Evolutionary conservation across 768 basidiomycete species (phyloP).

Genomic region (Dendrothele bispora): DNA sequence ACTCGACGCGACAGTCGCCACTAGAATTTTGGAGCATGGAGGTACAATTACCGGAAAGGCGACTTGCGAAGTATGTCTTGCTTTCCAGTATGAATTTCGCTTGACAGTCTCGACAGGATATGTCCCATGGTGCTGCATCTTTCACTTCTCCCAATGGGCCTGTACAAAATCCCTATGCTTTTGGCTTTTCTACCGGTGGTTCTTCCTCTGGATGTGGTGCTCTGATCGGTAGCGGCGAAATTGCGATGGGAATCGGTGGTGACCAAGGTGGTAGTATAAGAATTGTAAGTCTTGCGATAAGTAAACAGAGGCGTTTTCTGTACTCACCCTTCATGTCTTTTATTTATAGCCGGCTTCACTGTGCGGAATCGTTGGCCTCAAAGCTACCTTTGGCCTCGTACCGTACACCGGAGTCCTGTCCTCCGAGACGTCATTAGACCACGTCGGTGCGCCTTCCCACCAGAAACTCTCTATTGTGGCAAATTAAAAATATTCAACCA

Average conservation of each 20-base stretch:
- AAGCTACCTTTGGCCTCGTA: conserved; percentile 13
- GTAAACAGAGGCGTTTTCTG: neutral
- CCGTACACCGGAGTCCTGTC: conserved; percentile 15
- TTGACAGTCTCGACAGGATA: conserved; percentile 13
- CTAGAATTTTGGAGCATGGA: conserved; percentile 41
- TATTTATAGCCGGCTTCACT: conserved; percentile 9
- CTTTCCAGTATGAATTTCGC: neutral
- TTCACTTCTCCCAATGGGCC: conserved; percentile 37
- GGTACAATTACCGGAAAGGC: conserved; percentile 38
- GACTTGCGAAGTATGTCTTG: conserved; percentile 31
- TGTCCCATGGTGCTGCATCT: conserved; percentile 36
- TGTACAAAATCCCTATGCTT: conserved; percentile 42
- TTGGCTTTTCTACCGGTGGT: conserved; percentile 41
- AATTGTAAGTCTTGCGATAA: conserved; percentile 12
- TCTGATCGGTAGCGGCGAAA: conserved; percentile 36
- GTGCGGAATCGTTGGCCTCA: conserved; percentile 13
- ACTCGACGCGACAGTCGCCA: conserved; percentile 44
- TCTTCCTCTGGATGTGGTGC: conserved; percentile 44
- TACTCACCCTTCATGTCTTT: neutral
- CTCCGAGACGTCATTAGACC: neutral
- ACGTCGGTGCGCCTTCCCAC: neutral
- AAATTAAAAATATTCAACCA: neutral
- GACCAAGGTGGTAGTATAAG: conserved; percentile 49
- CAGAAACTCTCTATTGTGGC: neutral
- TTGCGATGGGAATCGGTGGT: conserved; percentile 46